These are phyloP conservation scores for Nakaseomyces nivariensis DNA, from an alignment of 1,139 yeast genomes.

Conservation along the genomic window DNA sequence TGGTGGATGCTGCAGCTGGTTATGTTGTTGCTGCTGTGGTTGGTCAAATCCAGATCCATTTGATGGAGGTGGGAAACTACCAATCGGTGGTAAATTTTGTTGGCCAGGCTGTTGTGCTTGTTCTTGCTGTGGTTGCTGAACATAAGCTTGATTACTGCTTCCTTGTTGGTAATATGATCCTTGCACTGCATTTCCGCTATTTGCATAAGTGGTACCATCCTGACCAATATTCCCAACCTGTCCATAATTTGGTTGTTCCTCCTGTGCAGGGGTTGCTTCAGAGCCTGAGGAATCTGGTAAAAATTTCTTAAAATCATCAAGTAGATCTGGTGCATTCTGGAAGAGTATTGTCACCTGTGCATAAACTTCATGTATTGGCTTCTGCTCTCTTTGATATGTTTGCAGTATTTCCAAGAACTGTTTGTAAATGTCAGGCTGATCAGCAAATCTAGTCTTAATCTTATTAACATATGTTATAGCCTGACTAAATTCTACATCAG, in stretches of 20 bases:
- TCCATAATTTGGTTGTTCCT: conserved; percentile 7
- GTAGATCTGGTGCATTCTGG: conserved; percentile 85
- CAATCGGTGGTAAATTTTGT: conserved; percentile 82
- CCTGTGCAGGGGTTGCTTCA: conserved; percentile 12
- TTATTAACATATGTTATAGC: conserved; percentile 94
- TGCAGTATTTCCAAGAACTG: conserved; percentile 89
- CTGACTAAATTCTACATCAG: conserved; percentile 93
- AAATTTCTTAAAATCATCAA: conserved; percentile 91
- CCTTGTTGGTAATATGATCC: background rate
- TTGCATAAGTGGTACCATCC: conserved; percentile 1
- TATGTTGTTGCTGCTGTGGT: conserved; percentile 11
- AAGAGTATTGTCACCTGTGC: conserved; percentile 84
- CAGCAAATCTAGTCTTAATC: conserved; percentile 85
- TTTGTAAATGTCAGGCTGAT: conserved; percentile 93
- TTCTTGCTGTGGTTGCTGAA: conserved; percentile 8
- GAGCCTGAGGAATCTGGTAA: conserved; percentile 73
- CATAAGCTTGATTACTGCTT: conserved; percentile 9
- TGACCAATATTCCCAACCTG: background rate
- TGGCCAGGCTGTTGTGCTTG: conserved; percentile 7
- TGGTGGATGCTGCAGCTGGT: conserved; percentile 11
- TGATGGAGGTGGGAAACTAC: conserved; percentile 81
- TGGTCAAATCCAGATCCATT: conserved; percentile 14
- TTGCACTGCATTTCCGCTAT: background rate
- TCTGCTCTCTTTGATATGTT: conserved; percentile 91
- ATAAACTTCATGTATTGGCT: conserved; percentile 90